These are phyloP conservation scores for Phialocephala sp. DNA, from an alignment of 2,329 filamentous ascomycete genomes.

Conservation along the genomic window DNA sequence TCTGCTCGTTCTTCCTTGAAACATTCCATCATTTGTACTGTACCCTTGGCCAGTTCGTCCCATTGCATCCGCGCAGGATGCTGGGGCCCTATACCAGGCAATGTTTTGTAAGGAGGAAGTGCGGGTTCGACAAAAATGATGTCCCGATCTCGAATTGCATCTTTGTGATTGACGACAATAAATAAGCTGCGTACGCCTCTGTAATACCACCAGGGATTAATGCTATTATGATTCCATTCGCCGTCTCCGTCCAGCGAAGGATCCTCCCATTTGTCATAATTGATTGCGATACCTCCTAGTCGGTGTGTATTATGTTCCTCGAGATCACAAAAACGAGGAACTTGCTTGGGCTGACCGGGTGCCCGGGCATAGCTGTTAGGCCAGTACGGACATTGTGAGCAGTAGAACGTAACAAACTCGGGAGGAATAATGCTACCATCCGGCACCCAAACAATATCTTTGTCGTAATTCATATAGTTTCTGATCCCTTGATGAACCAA, in stretches of 20 bases:
- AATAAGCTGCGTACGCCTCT: background rate
- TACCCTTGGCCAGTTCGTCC: background rate
- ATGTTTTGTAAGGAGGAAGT: background rate
- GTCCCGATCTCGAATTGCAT: background rate
- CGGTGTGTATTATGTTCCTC: background rate
- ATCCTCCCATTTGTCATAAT: constrained; percentile 5
- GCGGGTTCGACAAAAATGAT: background rate
- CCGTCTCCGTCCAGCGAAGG: background rate
- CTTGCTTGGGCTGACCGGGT: background rate
- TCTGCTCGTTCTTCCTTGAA: background rate
- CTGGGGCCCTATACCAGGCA: background rate
- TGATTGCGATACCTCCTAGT: background rate
- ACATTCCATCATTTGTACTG: background rate
- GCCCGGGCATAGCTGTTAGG: background rate
- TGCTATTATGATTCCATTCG: too few relatives aligned
- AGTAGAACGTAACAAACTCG: background rate
- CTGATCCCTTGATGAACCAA: too few relatives aligned
- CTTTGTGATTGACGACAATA: background rate
- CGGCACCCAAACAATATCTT: background rate
- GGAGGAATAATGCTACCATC: background rate
- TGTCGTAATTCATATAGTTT: background rate
- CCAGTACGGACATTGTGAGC: background rate
- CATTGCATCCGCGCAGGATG: background rate
- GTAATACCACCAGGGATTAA: background rate
- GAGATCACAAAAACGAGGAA: background rate